Evolutionary conservation across 2,329 filamentous ascomycete species (phyloP).

Genomic region (Mycocentrospora acerina): DNA sequence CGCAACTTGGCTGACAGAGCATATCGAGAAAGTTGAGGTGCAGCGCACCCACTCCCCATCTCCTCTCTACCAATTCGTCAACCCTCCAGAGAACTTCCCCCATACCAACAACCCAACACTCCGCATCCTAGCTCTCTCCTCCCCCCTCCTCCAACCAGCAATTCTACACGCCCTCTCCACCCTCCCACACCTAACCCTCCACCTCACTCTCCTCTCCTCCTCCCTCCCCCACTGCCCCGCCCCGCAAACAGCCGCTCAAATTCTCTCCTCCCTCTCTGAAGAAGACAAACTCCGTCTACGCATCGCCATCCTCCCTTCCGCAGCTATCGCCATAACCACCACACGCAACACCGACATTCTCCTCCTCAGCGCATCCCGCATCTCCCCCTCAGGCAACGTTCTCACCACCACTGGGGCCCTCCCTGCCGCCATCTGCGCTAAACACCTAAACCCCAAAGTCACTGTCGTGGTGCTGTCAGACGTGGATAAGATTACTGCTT

Average conservation of each 20-base stretch:
- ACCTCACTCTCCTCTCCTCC: conserved; percentile 65
- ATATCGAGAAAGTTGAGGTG: background rate
- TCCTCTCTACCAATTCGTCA: too few species aligned
- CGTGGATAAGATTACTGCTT: conserved; percentile 59
- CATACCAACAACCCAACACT: too few species aligned
- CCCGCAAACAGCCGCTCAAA: conserved; percentile 54
- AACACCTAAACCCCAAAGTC: conserved; percentile 48
- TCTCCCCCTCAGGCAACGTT: conserved; percentile 59
- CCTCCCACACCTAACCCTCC: conserved; percentile 44
- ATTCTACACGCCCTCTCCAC: conserved; percentile 47
- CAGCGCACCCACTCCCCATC: too few species aligned
- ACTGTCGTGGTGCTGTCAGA: conserved; percentile 61
- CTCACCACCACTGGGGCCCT: conserved; percentile 69
- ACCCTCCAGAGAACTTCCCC: too few species aligned
- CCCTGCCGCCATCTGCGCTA: conserved; percentile 58
- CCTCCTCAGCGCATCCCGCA: conserved; percentile 65
- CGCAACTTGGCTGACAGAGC: conserved; percentile 4
- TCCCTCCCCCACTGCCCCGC: conserved; percentile 69
- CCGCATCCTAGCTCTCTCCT: too few species aligned
- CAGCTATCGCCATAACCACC: too few species aligned
- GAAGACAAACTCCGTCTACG: conserved; percentile 42
- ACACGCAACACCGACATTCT: conserved; percentile 57
- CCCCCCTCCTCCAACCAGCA: too few species aligned
- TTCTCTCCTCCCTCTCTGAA: conserved; percentile 27
- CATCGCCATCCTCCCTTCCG: too few species aligned